Conservation (phyloP, 441 rosid species). For the Mallotus repandus region DNA sequence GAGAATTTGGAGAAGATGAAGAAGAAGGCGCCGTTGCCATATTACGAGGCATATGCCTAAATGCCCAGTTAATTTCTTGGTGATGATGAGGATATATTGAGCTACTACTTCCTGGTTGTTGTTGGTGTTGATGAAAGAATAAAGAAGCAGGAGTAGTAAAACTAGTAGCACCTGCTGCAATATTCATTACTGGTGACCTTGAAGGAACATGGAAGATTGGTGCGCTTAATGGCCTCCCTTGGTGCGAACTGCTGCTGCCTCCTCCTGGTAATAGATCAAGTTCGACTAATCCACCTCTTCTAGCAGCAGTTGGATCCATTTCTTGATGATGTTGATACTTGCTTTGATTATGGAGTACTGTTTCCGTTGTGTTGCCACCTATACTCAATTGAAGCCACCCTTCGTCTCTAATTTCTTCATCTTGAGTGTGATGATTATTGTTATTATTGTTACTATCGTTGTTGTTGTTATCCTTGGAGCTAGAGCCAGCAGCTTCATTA, state of each 20-base stretch:
- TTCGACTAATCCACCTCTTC: constrained; percentile 55
- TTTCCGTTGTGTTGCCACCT: constrained; percentile 38
- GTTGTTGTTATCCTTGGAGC: constrained; percentile 47
- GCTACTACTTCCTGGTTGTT: constrained; percentile 45
- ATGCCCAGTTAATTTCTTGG: constrained; percentile 66
- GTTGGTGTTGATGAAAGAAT: constrained; percentile 57
- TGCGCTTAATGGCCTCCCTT: constrained; percentile 24
- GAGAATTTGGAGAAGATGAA: constrained; percentile 20
- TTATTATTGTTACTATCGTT: background rate
- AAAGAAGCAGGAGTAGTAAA: constrained; percentile 42
- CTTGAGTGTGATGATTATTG: background rate
- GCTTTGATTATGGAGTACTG: constrained; percentile 26
- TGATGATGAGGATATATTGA: constrained; percentile 40
- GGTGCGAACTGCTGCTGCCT: constrained; percentile 33
- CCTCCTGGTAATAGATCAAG: constrained; percentile 71
- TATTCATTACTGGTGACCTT: constrained; percentile 26
- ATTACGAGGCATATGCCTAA: constrained; percentile 46
- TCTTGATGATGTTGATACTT: constrained; percentile 33
- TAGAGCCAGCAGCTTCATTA: constrained; percentile 45
- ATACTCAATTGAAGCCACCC: constrained; percentile 83
- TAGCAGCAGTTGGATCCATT: constrained; percentile 31
- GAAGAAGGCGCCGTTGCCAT: constrained; percentile 39
- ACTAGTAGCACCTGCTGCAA: constrained; percentile 22
- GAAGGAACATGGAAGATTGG: constrained; percentile 31
- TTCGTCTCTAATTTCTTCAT: constrained; percentile 38